phyloP scores from a whole-genome alignment of 228 moss, liverwort and hornwort genomes.

The Sphagnum fallax region DNA sequence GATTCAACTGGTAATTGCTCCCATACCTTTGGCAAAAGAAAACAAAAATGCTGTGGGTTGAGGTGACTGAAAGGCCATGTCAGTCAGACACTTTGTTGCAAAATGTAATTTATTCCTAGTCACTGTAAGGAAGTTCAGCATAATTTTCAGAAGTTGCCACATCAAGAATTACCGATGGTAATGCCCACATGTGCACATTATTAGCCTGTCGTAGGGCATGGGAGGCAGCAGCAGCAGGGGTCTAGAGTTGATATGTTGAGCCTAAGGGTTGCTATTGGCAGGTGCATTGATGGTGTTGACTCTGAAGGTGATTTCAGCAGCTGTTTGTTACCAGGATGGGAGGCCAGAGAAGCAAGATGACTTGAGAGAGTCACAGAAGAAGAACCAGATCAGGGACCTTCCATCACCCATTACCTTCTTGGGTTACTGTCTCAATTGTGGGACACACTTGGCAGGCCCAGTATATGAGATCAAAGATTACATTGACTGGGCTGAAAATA shows the following conservation, averaged over 20 bases:
- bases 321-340: constrained; percentile 86
- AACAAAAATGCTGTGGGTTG: not conserved
- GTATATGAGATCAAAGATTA: constrained; percentile 80
- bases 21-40: too few relatives aligned
- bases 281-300: constrained; percentile 82
- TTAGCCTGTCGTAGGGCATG: not conserved
- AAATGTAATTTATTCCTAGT: not conserved
- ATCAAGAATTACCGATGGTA: too few relatives aligned
- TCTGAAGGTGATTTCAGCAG: constrained; percentile 72
- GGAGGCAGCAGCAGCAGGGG: not conserved
- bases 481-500: constrained; percentile 69
- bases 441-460: constrained; percentile 90
- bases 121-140: not conserved
- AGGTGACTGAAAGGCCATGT: not conserved
- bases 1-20: constrained; percentile 65
- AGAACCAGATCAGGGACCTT: constrained; percentile 46
- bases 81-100: not conserved
- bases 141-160: not conserved
- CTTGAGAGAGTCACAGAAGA: constrained; percentile 41
- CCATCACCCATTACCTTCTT: constrained; percentile 59
- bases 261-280: constrained; percentile 9
- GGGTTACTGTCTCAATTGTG: constrained; percentile 77
- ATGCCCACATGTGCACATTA: too few relatives aligned
- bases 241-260: too few relatives aligned
- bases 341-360: constrained; percentile 37